These are phyloP conservation scores for Tricholomella constricta DNA, from an alignment of 768 basidiomycete genomes.

Conservation along the genomic window DNA sequence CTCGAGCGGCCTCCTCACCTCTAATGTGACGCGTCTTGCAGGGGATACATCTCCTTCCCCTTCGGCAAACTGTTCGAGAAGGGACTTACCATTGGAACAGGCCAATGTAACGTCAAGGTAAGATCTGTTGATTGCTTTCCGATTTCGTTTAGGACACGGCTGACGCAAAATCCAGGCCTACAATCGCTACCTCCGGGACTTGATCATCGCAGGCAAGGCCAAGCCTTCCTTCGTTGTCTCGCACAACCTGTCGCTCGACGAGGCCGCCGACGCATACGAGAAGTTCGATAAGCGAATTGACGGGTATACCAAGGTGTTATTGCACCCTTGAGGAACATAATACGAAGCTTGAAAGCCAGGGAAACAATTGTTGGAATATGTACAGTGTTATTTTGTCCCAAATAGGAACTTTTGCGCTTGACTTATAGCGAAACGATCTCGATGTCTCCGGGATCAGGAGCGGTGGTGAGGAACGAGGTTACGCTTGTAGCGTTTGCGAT, in stretches of 20 bases:
- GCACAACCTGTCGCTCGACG: conserved; percentile 50
- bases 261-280: conserved; percentile 50
- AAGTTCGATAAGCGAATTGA: conserved; percentile 58
- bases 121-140: no score
- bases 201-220: conserved; percentile 54
- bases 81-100: conserved; percentile 53
- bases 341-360: no score
- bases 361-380: no score
- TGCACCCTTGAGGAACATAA: conserved; percentile 45
- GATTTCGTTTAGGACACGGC: no score
- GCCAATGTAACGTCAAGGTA: conserved; percentile 60
- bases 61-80: conserved; percentile 59
- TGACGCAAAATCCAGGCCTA: no score
- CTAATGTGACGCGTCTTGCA: conserved; percentile 9
- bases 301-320: conserved; percentile 53
- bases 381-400: no score
- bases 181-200: conserved; percentile 54
- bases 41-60: conserved; percentile 55
- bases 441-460: conserved; percentile 9
- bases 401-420: no score
- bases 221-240: conserved; percentile 59
- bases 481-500: conserved; percentile 26
- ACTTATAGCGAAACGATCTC: conserved; percentile 9
- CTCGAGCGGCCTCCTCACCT: not conserved
- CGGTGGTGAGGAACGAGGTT: conserved; percentile 24